Evolutionary conservation across 164 flowering plant species (phyloP), one percentile per base, ranked within the genome.

Genomic region (Euptelea pleiosperma): DNA sequence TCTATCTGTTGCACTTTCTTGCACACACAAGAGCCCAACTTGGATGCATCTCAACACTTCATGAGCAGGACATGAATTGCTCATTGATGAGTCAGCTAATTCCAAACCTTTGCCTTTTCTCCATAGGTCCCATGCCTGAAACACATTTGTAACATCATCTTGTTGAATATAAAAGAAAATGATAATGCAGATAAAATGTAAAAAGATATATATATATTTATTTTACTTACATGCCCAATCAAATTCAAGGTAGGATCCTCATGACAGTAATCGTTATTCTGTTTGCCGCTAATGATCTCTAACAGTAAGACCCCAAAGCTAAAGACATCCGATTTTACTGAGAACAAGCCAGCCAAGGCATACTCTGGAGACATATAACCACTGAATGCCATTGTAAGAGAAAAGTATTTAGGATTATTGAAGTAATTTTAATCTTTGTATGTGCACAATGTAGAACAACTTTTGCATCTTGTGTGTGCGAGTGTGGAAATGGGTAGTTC

Each of bases 321-420:
- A 55, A 81, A 86, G 21, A 77, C 82, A 66, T 86, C 92, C 4
- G 89, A 86, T 67, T 81, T 86, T 15, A 60, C 56, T 0, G 92
- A 83, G 69, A 81, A 83, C 0, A 63, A 57, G 5, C 92, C 88
- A 41, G 78, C 78, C 86, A 85, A 78, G 26, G 85, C 83, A 42
- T 85, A 83, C 57, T 85, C 88, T 1, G 88, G 91, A 10, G 91
- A 68, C 91, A 82, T 82, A 41, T 82, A 82, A 18, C 91, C 91
- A 50, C 88, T 85, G 74, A 73, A 69, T 0, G 10, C n/a, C n/a
- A n/a, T n/a, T n/a, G n/a, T n/a, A n/a, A n/a, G n/a, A n/a, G n/a
- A n/a, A n/a, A n/a, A n/a, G n/a, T n/a, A n/a, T n/a, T n/a, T n/a
- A n/a, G n/a, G n/a, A n/a, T n/a, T n/a, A n/a, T n/a, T n/a, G n/a